Percentiles rank a stretch among this genome's conserved stretches.
Evolutionary conservation across 208 protist species (phyloP).

Genomic region (Strigomonas culicis): DNA sequence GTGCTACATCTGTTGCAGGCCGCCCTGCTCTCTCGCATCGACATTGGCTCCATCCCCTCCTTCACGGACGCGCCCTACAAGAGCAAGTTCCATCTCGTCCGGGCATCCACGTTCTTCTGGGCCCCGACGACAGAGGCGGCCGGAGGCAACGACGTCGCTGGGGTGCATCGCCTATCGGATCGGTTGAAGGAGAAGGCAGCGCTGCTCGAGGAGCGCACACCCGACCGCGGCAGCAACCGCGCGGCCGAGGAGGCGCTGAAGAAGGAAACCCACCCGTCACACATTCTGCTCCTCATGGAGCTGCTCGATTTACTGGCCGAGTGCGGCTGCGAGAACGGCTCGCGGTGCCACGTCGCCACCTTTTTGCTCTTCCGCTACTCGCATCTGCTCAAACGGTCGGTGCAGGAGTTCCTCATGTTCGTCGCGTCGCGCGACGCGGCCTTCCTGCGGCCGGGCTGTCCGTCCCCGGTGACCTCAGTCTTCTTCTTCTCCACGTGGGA

Average conservation of each 20-base stretch:
- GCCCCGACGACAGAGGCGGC: neutral
- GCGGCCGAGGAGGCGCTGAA: slow-evolving; percentile 21
- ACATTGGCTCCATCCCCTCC: slow-evolving; percentile 20
- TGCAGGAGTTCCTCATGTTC: slow-evolving; percentile 35
- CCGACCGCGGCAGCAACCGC: slow-evolving; percentile 17
- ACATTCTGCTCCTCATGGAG: slow-evolving; percentile 58
- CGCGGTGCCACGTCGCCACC: slow-evolving; percentile 49
- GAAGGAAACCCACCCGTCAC: slow-evolving; percentile 22
- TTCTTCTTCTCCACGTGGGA: slow-evolving; percentile 73
- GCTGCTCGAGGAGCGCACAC: neutral
- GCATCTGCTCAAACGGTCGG: slow-evolving; percentile 35
- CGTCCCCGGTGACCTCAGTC: slow-evolving; percentile 20
- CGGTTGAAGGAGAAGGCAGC: neutral
- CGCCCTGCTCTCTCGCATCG: slow-evolving; percentile 31
- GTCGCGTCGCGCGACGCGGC: slow-evolving; percentile 30
- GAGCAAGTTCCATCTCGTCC: slow-evolving; percentile 17
- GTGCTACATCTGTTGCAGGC: slow-evolving; percentile 28
- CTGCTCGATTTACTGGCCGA: slow-evolving; percentile 51
- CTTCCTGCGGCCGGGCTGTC: slow-evolving; percentile 26
- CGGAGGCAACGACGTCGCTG: no score
- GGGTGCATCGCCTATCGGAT: neutral
- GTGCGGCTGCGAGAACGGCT: slow-evolving; percentile 22
- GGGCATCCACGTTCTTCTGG: neutral
- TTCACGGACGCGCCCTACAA: slow-evolving; percentile 1
- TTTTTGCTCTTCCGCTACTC: slow-evolving; percentile 73